phyloP scores from a whole-genome alignment of 768 basidiomycete species.

The Amanita polypyramis region DNA sequence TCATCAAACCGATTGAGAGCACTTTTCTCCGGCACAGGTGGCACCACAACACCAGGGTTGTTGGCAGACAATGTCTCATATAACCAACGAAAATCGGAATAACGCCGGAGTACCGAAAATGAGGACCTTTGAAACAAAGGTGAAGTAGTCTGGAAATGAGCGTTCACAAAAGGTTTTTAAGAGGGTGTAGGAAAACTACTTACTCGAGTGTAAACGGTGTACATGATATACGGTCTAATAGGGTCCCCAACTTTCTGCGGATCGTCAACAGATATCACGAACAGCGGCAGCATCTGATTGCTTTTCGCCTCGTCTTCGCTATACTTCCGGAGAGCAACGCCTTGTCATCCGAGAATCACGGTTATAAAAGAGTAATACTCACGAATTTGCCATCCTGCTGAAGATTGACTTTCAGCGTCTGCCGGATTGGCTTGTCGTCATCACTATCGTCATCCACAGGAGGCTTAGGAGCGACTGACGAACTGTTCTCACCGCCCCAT shows the following conservation, averaged over 20 bases:
- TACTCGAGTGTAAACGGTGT: conserved; percentile 88
- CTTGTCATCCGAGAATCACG: neutral
- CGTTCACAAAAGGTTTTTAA: neutral
- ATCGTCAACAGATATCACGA: conserved; percentile 88
- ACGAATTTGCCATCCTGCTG: conserved; percentile 19
- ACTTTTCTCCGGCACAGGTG: conserved; percentile 94
- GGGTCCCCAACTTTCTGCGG: conserved; percentile 97
- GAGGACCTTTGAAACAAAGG: conserved; percentile 71
- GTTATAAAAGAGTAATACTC: conserved; percentile 9
- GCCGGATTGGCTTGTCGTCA: conserved; percentile 58
- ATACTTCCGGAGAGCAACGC: neutral
- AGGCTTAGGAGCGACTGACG: conserved; percentile 12
- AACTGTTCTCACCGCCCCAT: conserved; percentile 10
- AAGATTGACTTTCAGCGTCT: conserved; percentile 26
- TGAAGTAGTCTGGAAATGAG: conserved; percentile 60
- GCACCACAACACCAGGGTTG: conserved; percentile 95
- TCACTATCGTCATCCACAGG: conserved; percentile 46
- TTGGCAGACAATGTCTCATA: conserved; percentile 81
- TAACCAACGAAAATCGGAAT: conserved; percentile 96
- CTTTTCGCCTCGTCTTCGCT: conserved; percentile 12
- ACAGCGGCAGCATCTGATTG: conserved; percentile 59
- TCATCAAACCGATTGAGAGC: conserved; percentile 90
- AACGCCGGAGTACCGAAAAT: conserved; percentile 93
- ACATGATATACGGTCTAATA: conserved; percentile 89
- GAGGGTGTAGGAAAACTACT: conserved; percentile 13